phyloP scores from a whole-genome alignment of 2,329 filamentous ascomycete genomes.

The Geoglossum cookeanum region DNA sequence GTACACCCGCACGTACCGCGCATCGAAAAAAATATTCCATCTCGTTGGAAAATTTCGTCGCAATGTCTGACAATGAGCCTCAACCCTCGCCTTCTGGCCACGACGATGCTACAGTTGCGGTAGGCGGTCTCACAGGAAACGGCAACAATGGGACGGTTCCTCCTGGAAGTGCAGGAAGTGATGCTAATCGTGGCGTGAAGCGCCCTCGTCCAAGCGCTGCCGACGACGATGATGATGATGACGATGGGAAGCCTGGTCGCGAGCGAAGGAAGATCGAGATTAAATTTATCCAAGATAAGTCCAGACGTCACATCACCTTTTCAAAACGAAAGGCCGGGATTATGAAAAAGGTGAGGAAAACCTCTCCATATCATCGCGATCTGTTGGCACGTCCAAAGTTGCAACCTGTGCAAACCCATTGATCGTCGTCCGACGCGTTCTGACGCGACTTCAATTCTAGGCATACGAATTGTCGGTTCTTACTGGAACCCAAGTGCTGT shows the following conservation, averaged over 20 bases:
- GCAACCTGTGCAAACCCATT: background rate
- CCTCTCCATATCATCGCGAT: background rate
- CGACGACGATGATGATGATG: slow-evolving; percentile 88
- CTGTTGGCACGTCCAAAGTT: background rate
- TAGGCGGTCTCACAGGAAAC: slow-evolving; percentile 55
- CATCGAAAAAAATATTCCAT: background rate
- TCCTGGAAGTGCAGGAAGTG: slow-evolving; percentile 25
- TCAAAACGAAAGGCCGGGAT: slow-evolving; percentile 99
- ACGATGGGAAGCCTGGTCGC: slow-evolving; percentile 92
- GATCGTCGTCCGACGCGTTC: slow-evolving; percentile 3
- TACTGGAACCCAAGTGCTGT: slow-evolving; percentile 89
- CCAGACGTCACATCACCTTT: slow-evolving; percentile 96
- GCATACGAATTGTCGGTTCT: slow-evolving; percentile 95
- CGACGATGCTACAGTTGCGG: slow-evolving; percentile 29
- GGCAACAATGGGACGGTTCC: slow-evolving; percentile 31
- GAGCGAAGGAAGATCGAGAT: slow-evolving; percentile 99
- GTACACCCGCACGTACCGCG: slow-evolving; percentile 2
- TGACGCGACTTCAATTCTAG: slow-evolving; percentile 27
- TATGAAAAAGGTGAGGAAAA: slow-evolving; percentile 86
- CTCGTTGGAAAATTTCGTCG: background rate
- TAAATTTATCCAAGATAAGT: slow-evolving; percentile 99
- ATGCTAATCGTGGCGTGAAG: slow-evolving; percentile 70
- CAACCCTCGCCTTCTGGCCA: slow-evolving; percentile 30
- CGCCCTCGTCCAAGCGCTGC: slow-evolving; percentile 59
- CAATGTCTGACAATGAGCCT: slow-evolving; percentile 31